phyloP scores from a whole-genome alignment of 2,329 filamentous ascomycete species.

The Alternaria panax region DNA sequence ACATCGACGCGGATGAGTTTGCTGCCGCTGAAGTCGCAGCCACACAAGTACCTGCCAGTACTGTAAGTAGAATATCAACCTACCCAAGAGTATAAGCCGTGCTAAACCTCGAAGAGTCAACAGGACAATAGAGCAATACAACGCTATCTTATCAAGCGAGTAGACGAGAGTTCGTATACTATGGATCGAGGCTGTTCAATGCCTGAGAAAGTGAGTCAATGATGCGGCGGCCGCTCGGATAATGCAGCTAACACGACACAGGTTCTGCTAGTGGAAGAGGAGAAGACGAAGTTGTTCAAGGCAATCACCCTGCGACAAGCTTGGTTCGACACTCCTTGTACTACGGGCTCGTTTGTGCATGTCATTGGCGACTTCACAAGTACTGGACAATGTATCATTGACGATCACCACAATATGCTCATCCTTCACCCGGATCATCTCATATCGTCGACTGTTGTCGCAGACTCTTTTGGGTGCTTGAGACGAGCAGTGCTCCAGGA shows the following conservation, averaged over 20 bases:
- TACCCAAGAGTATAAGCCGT: slow-evolving; percentile 37
- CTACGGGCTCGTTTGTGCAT: slow-evolving; percentile 79
- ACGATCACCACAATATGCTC: slow-evolving; percentile 82
- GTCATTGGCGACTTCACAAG: slow-evolving; percentile 79
- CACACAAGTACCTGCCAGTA: slow-evolving; percentile 67
- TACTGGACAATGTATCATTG: slow-evolving; percentile 77
- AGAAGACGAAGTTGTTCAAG: slow-evolving; percentile 70
- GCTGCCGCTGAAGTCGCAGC: slow-evolving; percentile 73
- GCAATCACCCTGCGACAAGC: slow-evolving; percentile 81
- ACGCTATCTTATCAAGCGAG: slow-evolving; percentile 81
- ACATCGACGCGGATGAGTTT: slow-evolving; percentile 75
- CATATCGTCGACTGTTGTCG: slow-evolving; percentile 91
- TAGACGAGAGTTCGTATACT: slow-evolving; percentile 73
- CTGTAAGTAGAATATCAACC: slow-evolving; percentile 60
- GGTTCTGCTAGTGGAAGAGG: slow-evolving; percentile 83
- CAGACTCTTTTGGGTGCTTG: slow-evolving; percentile 93
- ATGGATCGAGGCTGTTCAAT: slow-evolving; percentile 66
- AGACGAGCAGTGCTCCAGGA: slow-evolving; percentile 93
- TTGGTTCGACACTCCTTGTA: slow-evolving; percentile 84
- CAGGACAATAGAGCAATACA: slow-evolving; percentile 77
- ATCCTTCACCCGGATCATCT: slow-evolving; percentile 95
- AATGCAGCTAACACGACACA: slow-evolving; percentile 52
- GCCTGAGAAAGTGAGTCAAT: slow-evolving; percentile 71
- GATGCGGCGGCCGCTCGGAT: neutral
- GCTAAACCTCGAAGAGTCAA: slow-evolving; percentile 75